Percentiles rank a stretch among this genome's conserved stretches.
These are phyloP conservation scores for Malus sylvestris DNA, from an alignment of 306 rosid genomes.

Conservation along the genomic window DNA sequence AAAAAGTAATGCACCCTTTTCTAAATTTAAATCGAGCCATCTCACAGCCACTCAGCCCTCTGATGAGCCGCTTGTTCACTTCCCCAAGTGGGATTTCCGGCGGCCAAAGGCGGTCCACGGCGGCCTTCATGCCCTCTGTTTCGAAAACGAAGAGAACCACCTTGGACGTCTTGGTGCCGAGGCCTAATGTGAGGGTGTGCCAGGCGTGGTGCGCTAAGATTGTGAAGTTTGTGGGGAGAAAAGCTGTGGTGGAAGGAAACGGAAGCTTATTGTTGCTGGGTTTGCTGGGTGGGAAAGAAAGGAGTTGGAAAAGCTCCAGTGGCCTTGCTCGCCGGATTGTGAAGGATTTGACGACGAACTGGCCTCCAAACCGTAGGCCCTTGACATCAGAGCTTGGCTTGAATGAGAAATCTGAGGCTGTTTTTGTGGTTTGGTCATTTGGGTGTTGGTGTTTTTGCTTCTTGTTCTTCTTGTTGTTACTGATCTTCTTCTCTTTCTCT, in stretches of 20 bases:
- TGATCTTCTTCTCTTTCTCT: conserved; percentile 45
- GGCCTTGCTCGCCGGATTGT: conserved; percentile 80
- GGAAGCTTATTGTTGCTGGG: conserved; percentile 26
- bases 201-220: conserved; percentile 93
- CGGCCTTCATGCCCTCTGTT: conserved; percentile 46
- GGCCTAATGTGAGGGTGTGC: conserved; percentile 93
- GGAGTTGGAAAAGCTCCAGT: conserved; percentile 59
- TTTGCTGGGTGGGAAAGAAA: conserved; percentile 49
- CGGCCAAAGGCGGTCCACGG: conserved; percentile 67
- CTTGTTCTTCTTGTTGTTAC: conserved; percentile 49
- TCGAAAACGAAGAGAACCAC: conserved; percentile 79
- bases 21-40: conserved; percentile 96
- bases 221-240: conserved; percentile 87
- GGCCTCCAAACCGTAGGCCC: conserved; percentile 90
- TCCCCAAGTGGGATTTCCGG: conserved; percentile 79
- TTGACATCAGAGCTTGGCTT: conserved; percentile 80
- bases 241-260: conserved; percentile 85
- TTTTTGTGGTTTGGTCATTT: conserved; percentile 59
- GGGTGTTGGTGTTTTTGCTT: conserved; percentile 91
- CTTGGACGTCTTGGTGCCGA: conserved; percentile 90
- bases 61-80: conserved; percentile 70
- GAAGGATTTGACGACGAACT: conserved; percentile 91
- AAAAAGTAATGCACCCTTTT: conserved; percentile 87
- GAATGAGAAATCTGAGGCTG: conserved; percentile 81
- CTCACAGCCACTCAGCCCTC: conserved; percentile 63